Evolutionary conservation across 768 basidiomycete genomes (phyloP), one percentile per base, ranked within the genome.

Genomic region (Kwoniella newhampshirensis): DNA sequence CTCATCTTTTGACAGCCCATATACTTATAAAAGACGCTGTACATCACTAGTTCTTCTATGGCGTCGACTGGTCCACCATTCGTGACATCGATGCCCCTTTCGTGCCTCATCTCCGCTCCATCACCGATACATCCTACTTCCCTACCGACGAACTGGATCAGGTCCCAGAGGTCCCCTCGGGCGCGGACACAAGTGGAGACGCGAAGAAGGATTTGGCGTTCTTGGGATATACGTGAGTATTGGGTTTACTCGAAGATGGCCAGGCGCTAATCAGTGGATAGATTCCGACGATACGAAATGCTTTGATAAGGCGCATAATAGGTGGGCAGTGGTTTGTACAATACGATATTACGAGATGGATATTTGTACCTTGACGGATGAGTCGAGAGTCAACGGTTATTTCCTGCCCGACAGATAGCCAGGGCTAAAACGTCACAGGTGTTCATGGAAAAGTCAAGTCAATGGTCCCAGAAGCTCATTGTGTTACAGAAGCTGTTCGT

Each of bases 61-160:
- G 94, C 27, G 96, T 98, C 32, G 91, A 94, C 72, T 99, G 94
- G 96, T 80, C 81, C 13, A 80, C 81, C 5, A 89, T 98, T 70
- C 85, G 91, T 23, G 82, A 83, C 36, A 94, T 99, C 59, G 91
- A 93, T 69, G 84, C 92, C 3, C 96, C 94, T 4, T 98, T 97
- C 76, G 86, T 99, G n/a, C 94, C 96, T 18, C 89, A 91, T 55
- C 81, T 98, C 28, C 84, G 87, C 37, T 92, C 89, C 7, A 88
- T 93, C 70, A 93, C 91, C 32, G 93, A 97, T 64, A 96, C 93
- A 1, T 92, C 91, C n/a, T 96, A 96, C 79, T 96, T 96, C 83
- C 93, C 93, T 0, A 92, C 88, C 1, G 91, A 96, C 59, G 91
- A 94, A 66, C 82, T 93, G 52, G 89, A 93, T 54, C 88, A 91